Evolutionary conservation across 106 monocot species (phyloP).

Genomic region (Acorus calamus): DNA sequence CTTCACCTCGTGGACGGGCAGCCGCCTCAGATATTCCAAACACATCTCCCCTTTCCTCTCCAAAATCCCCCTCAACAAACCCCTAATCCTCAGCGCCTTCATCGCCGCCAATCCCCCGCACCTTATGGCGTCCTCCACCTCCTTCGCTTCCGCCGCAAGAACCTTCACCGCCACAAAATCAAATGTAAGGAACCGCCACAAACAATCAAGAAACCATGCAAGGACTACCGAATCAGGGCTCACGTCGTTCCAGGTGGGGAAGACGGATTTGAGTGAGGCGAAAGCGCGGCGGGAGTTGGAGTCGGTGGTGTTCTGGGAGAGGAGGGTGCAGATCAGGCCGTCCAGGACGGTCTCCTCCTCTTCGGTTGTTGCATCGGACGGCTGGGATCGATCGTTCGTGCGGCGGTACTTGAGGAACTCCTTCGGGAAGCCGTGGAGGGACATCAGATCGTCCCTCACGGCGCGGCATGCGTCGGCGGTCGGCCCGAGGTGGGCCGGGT

Average conservation of each 20-base stretch:
- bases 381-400: not conserved
- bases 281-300: constrained; percentile 58
- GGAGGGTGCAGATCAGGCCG: constrained; percentile 56
- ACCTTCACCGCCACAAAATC: constrained; percentile 23
- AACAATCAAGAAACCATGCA: not conserved
- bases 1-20: constrained; percentile 60
- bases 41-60: constrained; percentile 43
- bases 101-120: constrained; percentile 67
- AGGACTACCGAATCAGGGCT: not conserved
- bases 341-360: constrained; percentile 39
- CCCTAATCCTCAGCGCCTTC: constrained; percentile 55
- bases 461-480: constrained; percentile 56
- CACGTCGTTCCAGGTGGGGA: constrained; percentile 54
- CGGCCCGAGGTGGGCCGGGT: constrained; percentile 36
- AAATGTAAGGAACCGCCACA: not conserved
- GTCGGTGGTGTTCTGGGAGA: constrained; percentile 90
- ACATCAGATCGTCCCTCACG: constrained; percentile 56
- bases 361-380: not conserved
- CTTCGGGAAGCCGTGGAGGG: constrained; percentile 61
- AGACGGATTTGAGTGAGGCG: constrained; percentile 49
- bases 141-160: constrained; percentile 33
- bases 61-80: constrained; percentile 33
- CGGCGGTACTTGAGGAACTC: constrained; percentile 37
- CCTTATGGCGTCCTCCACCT: constrained; percentile 49
- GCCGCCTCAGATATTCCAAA: constrained; percentile 45